Evolutionary conservation across 2,329 filamentous ascomycete species (phyloP).

Genomic region (Sporothrix inflata): DNA sequence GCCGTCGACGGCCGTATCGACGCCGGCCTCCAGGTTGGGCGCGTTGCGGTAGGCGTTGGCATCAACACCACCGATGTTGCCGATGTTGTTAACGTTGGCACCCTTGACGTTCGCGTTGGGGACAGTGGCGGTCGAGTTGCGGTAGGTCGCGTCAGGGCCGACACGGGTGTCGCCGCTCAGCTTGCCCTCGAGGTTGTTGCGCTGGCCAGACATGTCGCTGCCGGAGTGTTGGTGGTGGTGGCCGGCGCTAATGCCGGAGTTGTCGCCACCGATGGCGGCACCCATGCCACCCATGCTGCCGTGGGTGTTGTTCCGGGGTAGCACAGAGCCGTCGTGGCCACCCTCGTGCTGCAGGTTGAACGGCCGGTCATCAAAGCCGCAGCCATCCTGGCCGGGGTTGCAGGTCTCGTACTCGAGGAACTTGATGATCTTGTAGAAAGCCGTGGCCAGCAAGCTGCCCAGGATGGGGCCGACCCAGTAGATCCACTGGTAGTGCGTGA

Average conservation of each 20-base stretch:
- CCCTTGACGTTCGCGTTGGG: neutral
- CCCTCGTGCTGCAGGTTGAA: slow-evolving; percentile 45
- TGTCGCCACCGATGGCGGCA: neutral
- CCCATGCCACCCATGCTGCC: slow-evolving; percentile 14
- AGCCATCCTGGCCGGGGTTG: slow-evolving; percentile 53
- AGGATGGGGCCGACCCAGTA: slow-evolving; percentile 59
- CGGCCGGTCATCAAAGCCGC: slow-evolving; percentile 24
- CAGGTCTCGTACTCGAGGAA: slow-evolving; percentile 55
- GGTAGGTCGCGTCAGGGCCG: neutral
- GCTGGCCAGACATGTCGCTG: slow-evolving; percentile 18
- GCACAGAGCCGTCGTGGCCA: neutral
- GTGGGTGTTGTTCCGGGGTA: neutral
- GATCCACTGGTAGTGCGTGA: slow-evolving; percentile 56
- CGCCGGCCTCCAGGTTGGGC: slow-evolving; percentile 23
- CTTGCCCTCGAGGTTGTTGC: slow-evolving; percentile 23
- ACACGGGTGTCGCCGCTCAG: slow-evolving; percentile 32
- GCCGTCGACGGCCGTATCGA: neutral
- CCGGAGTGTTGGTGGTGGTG: slow-evolving; percentile 26
- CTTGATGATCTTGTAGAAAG: slow-evolving; percentile 55
- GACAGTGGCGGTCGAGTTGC: neutral
- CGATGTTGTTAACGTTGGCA: neutral
- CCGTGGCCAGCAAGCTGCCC: slow-evolving; percentile 53
- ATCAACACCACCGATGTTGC: neutral
- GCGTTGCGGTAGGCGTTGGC: slow-evolving; percentile 23
- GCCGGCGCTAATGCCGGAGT: neutral